Evolutionary conservation across 2,329 filamentous ascomycete genomes (phyloP).

Genomic region (Aspergillus brunneoviolaceus): DNA sequence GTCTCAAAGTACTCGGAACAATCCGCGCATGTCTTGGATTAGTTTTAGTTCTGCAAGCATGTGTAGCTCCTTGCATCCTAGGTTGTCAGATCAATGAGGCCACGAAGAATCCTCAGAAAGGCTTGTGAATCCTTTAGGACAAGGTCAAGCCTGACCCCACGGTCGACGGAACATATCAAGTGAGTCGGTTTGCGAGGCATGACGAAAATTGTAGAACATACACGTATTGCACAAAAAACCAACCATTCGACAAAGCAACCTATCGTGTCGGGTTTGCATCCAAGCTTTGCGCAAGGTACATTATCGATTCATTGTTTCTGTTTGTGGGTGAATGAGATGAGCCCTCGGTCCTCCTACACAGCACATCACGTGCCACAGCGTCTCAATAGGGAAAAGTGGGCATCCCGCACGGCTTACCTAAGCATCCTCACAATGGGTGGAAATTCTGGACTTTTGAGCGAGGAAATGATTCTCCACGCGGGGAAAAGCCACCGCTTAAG

Average conservation of each 20-base stretch:
- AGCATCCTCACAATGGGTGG: constrained; percentile 16
- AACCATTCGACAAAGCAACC: too few relatives aligned
- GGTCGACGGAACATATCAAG: too few relatives aligned
- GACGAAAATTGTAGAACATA: too few relatives aligned
- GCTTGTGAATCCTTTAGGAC: too few relatives aligned
- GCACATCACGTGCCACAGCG: constrained; percentile 22
- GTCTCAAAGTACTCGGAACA: background rate
- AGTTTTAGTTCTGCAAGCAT: background rate
- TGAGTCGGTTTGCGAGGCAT: too few relatives aligned
- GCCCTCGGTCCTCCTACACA: background rate
- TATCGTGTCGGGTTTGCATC: too few relatives aligned
- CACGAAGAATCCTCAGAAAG: too few relatives aligned
- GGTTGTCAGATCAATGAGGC: background rate
- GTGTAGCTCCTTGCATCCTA: background rate
- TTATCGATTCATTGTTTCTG: background rate
- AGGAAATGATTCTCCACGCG: constrained; percentile 14
- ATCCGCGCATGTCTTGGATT: background rate
- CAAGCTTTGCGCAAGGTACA: background rate
- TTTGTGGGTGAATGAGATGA: background rate
- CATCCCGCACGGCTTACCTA: constrained; percentile 17
- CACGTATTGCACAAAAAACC: too few relatives aligned
- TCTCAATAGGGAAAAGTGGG: background rate
- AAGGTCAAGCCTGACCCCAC: too few relatives aligned
- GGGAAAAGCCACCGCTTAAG: constrained; percentile 9
- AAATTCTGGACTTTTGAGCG: constrained; percentile 20